These are phyloP conservation scores for Sporothrix brunneoviolacea DNA, from an alignment of 2,329 filamentous ascomycete genomes.

Conservation along the genomic window DNA sequence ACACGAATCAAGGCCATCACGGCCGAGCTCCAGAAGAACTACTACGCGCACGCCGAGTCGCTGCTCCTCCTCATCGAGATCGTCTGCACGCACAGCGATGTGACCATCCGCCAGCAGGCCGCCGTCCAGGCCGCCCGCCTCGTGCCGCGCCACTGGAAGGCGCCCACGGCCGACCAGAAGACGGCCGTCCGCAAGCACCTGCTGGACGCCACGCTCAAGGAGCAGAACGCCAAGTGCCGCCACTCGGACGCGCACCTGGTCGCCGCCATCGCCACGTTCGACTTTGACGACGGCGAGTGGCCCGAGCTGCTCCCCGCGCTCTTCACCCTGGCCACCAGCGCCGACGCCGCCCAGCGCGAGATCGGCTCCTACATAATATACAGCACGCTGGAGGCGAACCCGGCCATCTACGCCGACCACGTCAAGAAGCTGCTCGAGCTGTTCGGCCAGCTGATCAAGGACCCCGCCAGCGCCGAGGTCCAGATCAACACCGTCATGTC, in stretches of 20 bases:
- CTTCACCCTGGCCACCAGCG: constrained; percentile 69
- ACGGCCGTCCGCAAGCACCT: constrained; percentile 73
- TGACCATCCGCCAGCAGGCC: constrained; percentile 77
- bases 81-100: constrained; percentile 67
- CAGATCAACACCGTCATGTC: constrained; percentile 91
- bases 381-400: constrained; percentile 82
- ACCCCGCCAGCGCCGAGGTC: constrained; percentile 85
- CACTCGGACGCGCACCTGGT: constrained; percentile 86
- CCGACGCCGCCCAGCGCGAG: constrained; percentile 72
- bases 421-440: constrained; percentile 72
- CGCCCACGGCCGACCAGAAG: constrained; percentile 69
- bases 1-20: constrained; percentile 86
- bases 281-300: constrained; percentile 85
- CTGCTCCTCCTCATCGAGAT: constrained; percentile 84
- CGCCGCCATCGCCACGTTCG: constrained; percentile 75
- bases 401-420: constrained; percentile 76
- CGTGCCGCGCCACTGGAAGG: constrained; percentile 78
- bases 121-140: constrained; percentile 83
- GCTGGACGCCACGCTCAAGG: constrained; percentile 74
- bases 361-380: constrained; percentile 91
- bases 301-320: constrained; percentile 71
- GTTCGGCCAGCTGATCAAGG: constrained; percentile 81
- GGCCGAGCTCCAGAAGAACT: constrained; percentile 83
- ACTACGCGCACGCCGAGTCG: constrained; percentile 79
- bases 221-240: constrained; percentile 67